Conservation (phyloP, 805 yeast genomes). For the Nakazawaea peltata region DNA sequence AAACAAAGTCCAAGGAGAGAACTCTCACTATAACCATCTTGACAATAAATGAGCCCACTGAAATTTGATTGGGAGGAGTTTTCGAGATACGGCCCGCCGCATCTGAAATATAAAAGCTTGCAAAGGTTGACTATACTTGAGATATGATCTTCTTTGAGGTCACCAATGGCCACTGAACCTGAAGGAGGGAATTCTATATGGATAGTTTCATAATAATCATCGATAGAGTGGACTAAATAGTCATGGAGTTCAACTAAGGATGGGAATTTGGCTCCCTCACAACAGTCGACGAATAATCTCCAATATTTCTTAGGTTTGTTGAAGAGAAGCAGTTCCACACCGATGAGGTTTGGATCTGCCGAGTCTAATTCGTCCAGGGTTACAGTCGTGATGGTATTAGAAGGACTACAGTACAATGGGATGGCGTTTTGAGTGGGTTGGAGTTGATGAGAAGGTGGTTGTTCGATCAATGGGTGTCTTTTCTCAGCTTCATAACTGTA, state of each 20-base stretch:
- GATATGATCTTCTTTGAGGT: constrained; percentile 53
- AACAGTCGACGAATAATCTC: constrained; percentile 50
- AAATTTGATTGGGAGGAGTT: constrained; percentile 16
- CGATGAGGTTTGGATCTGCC: no score
- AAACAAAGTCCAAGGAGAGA: constrained; percentile 68
- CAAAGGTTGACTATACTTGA: constrained; percentile 60
- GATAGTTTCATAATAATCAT: constrained; percentile 15
- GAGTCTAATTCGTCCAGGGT: constrained; percentile 20
- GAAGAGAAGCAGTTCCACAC: constrained; percentile 24
- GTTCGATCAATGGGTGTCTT: background rate
- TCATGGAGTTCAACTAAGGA: constrained; percentile 26
- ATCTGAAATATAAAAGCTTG: constrained; percentile 48
- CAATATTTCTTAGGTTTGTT: constrained; percentile 47
- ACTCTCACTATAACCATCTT: constrained; percentile 91
- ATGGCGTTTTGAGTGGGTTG: constrained; percentile 17
- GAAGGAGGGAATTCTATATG: constrained; percentile 71
- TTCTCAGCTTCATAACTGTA: background rate
- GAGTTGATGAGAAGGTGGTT: background rate
- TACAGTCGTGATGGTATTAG: constrained; percentile 40
- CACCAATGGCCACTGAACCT: constrained; percentile 75
- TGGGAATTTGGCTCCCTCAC: constrained; percentile 52
- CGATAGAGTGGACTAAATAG: constrained; percentile 13
- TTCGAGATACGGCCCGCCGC: no score
- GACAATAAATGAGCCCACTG: constrained; percentile 60
- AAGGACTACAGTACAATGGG: constrained; percentile 37